phyloP scores from a whole-genome alignment of 345 rosid genomes.

The Dipteronia sinensis region DNA sequence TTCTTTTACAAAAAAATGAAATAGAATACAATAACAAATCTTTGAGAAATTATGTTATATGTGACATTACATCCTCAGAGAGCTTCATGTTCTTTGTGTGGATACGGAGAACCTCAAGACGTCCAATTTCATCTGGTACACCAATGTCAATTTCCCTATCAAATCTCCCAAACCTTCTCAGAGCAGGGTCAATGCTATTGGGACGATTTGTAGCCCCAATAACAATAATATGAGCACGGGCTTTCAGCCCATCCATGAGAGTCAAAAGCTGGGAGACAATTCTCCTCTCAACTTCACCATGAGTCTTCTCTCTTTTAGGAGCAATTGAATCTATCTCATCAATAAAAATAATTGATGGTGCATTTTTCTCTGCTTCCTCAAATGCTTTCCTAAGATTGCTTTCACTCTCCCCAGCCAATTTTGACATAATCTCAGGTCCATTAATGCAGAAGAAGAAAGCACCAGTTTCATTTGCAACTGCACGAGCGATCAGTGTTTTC shows the following conservation, averaged over 20 bases:
- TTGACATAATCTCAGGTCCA: conserved; percentile 98
- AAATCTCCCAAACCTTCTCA: conserved; percentile 93
- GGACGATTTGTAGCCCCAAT: conserved; percentile 99
- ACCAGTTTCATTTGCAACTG: conserved; percentile 96
- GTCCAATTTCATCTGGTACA: conserved; percentile 97
- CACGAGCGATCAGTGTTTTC: conserved; percentile 93
- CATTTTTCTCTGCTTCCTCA: conserved; percentile 97
- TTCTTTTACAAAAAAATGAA: neutral
- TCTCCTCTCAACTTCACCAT: conserved; percentile 97
- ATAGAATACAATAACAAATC: neutral
- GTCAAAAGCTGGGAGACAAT: conserved; percentile 94
- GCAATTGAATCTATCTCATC: conserved; percentile 97
- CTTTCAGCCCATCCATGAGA: conserved; percentile 92
- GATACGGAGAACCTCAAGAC: conserved; percentile 96
- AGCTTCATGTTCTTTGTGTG: conserved; percentile 99
- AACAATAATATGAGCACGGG: conserved; percentile 92
- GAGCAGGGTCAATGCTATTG: conserved; percentile 91
- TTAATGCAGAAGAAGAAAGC: conserved; percentile 96
- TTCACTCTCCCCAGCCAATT: conserved; percentile 98
- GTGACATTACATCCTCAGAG: conserved; percentile 71
- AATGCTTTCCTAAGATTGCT: conserved; percentile 97
- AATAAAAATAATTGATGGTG: conserved; percentile 92
- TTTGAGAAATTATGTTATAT: neutral
- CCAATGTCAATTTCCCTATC: conserved; percentile 96
- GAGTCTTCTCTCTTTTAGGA: conserved; percentile 93